Percentiles rank a stretch among this genome's conserved stretches.
Evolutionary conservation across 768 basidiomycete species (phyloP).

Genomic region (Inosperma sp.): DNA sequence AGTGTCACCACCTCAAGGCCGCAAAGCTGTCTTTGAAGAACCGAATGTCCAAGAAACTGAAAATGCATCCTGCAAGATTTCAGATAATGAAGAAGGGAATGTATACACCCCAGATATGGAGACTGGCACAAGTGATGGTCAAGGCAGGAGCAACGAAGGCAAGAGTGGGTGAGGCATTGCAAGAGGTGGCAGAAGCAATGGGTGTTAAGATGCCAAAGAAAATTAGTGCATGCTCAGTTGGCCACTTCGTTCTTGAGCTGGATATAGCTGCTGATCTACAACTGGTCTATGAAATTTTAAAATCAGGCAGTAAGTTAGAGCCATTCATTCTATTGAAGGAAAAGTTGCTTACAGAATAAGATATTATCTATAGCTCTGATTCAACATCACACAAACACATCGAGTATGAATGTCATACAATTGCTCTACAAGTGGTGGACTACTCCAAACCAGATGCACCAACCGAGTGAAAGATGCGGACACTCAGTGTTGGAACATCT

Average conservation of each 20-base stretch:
- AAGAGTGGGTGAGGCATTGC: no score
- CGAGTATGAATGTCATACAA: constrained; percentile 6
- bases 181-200: no score
- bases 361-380: constrained; percentile 7
- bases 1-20: not conserved
- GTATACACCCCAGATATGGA: no score
- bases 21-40: not conserved
- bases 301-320: constrained; percentile 10
- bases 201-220: not conserved
- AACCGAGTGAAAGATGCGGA: not conserved
- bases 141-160: no score
- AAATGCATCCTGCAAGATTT: no score
- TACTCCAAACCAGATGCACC: not conserved
- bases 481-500: constrained; percentile 12
- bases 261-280: constrained; percentile 8
- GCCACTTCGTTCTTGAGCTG: not conserved
- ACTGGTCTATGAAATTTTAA: constrained; percentile 11
- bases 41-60: not conserved
- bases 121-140: no score
- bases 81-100: no score
- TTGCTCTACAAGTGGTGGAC: constrained; percentile 3
- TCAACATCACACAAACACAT: constrained; percentile 12
- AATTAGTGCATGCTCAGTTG: not conserved
- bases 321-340: not conserved
- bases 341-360: no score